Conservation (phyloP, 208 protist species). For the Naegleria lovaniensis region DNA sequence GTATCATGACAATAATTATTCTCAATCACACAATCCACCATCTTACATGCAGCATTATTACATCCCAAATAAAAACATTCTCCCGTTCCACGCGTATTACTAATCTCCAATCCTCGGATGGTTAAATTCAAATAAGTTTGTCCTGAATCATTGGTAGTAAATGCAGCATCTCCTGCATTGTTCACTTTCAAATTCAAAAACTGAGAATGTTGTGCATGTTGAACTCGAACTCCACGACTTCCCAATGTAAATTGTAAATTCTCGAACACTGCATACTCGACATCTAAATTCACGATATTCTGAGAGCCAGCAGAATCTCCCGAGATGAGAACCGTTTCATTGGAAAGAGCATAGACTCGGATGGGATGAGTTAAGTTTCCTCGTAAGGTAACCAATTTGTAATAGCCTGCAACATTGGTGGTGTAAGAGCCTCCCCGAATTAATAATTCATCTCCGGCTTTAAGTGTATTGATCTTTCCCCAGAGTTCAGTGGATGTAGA, state of each 20-base stretch:
- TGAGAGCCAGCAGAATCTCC: not conserved
- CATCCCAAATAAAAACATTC: slow-evolving; percentile 23
- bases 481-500: too few relatives aligned
- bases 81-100: not conserved
- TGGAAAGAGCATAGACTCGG: not conserved
- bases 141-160: not conserved
- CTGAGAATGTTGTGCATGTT: not conserved
- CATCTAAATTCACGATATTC: not conserved
- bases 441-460: not conserved
- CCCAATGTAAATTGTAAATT: not conserved
- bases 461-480: too few relatives aligned
- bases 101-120: not conserved
- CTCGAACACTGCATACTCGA: not conserved
- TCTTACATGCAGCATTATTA: not conserved
- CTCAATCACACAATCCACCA: not conserved
- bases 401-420: not conserved
- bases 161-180: not conserved
- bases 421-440: not conserved
- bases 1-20: slow-evolving; percentile 8
- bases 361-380: not conserved
- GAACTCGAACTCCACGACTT: not conserved
- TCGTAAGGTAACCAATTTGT: not conserved
- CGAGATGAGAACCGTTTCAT: not conserved
- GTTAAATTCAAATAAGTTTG: not conserved
- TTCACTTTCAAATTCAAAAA: not conserved